These are phyloP conservation scores for Furcasterigmium furcatum DNA, from an alignment of 2,329 filamentous ascomycete species.

Conservation along the genomic window DNA sequence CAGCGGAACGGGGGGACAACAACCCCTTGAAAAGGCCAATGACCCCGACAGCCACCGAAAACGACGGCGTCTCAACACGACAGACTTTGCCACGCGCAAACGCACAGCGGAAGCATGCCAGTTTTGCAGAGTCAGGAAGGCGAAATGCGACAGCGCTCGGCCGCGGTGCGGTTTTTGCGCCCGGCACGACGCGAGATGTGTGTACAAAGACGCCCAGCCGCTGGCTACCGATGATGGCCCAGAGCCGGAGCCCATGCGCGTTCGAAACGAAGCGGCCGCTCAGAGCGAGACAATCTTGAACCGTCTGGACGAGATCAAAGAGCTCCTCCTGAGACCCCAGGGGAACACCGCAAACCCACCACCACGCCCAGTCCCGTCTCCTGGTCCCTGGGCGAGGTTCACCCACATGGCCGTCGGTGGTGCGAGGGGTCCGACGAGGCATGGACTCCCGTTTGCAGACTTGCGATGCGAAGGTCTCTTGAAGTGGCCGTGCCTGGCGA, in stretches of 20 bases:
- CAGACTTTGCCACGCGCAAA: constrained; percentile 3
- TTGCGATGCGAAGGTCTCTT: constrained; percentile 10
- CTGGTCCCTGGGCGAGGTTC: not conserved
- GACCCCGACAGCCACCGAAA: no score
- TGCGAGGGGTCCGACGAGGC: not conserved
- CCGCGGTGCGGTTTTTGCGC: constrained; percentile 8
- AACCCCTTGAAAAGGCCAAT: no score
- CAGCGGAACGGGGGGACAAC: no score
- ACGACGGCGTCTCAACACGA: not conserved
- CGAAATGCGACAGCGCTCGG: constrained; percentile 12
- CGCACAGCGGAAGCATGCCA: constrained; percentile 7
- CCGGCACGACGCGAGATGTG: no score
- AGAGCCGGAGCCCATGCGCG: not conserved
- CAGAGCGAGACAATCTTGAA: no score
- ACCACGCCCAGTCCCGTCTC: no score
- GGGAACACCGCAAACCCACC: no score
- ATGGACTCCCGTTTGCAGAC: not conserved
- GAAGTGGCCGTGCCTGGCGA: constrained; percentile 7
- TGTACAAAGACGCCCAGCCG: not conserved
- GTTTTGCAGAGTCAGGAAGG: constrained; percentile 9
- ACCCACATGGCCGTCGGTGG: not conserved
- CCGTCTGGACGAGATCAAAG: no score
- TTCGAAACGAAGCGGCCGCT: not conserved
- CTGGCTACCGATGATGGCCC: no score
- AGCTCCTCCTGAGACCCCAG: no score